Percentiles rank a stretch among this genome's conserved stretches.
Conservation (phyloP, 2,329 filamentous ascomycete genomes). For the Alternaria rosae region DNA sequence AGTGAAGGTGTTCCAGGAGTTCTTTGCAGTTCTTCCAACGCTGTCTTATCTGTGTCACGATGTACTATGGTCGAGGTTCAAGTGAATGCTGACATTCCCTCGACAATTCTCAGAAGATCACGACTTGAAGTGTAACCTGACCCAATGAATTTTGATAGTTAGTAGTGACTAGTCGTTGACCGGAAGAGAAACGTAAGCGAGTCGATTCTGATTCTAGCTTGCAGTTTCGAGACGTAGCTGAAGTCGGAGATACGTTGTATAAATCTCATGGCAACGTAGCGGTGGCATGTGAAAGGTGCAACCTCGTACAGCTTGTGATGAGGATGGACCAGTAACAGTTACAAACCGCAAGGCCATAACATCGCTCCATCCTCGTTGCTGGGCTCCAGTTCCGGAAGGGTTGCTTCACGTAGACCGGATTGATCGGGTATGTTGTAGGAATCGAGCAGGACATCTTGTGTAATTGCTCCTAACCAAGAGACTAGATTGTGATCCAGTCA, state of each 20-base stretch:
- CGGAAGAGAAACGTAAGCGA: neutral
- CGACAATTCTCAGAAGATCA: neutral
- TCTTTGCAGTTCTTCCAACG: accelerated
- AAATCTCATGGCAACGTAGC: neutral
- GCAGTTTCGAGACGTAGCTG: neutral
- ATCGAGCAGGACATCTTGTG: neutral
- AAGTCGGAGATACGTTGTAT: neutral
- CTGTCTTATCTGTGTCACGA: neutral
- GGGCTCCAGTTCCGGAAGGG: neutral
- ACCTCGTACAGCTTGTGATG: neutral
- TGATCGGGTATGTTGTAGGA: neutral
- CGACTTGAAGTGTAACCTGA: neutral
- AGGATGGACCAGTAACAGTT: neutral
- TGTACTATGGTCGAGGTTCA: neutral
- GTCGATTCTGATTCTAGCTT: neutral
- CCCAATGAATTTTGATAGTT: neutral
- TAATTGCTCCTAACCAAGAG: neutral
- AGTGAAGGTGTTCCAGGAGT: neutral
- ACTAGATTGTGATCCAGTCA: neutral
- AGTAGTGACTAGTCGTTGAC: neutral
- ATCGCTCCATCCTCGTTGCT: neutral
- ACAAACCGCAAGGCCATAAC: neutral
- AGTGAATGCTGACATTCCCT: neutral
- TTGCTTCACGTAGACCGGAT: neutral
- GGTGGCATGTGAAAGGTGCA: neutral